Evolutionary conservation across 2,329 filamentous ascomycete species (phyloP), one percentile per base, ranked within the genome.

Genomic region (Ophiocordyceps unilateralis): DNA sequence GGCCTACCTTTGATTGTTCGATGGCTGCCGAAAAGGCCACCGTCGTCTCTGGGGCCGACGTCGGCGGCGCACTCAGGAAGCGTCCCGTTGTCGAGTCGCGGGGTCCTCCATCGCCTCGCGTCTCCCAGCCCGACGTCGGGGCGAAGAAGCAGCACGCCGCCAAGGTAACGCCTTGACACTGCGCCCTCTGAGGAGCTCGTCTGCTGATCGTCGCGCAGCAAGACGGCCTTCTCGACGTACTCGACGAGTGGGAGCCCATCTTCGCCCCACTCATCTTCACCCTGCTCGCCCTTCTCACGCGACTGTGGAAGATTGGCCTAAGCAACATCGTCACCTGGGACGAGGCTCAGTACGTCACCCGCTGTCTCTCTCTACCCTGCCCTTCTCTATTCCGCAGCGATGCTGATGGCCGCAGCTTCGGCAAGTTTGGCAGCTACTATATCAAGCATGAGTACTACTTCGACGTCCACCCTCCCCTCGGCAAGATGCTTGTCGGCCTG

Each of bases 361-460:
- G 9, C 24, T 15, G 7, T 21, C 39, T 24, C 4, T 17, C n/a
- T n/a, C n/a, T n/a, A n/a, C n/a, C n/a, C n/a, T n/a, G n/a, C n/a
- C n/a, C 22, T 40, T 28, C 39, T 32, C 44, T 30, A 30, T 15
- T 5, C 28, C n/a, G 28, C n/a, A 11, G 28, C 28, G 6, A 10
- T 19, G 32, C 32, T 36, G 23, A 41, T 41, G 41, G 5, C 26
- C 43, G 17, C 49, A 86, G 81, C 63, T 93, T 93, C 62, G 85
- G 85, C 59, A 98, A 98, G 69, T 98, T 98, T 63, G 91, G 91
- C 50, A 96, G 89, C 54, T 89, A 98, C 66, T 98, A 98, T 64
- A 80, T 98, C 59, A 95, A 98, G 64, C 85, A 89, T 62, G 91
- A 98, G 65, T 95, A 96, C 71, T 98, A 98, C 74, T 98, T 98